Base-by-base conservation (phyloP, 371 early-diverging fungal species). In the Blyttiomyces sp. region DNA sequence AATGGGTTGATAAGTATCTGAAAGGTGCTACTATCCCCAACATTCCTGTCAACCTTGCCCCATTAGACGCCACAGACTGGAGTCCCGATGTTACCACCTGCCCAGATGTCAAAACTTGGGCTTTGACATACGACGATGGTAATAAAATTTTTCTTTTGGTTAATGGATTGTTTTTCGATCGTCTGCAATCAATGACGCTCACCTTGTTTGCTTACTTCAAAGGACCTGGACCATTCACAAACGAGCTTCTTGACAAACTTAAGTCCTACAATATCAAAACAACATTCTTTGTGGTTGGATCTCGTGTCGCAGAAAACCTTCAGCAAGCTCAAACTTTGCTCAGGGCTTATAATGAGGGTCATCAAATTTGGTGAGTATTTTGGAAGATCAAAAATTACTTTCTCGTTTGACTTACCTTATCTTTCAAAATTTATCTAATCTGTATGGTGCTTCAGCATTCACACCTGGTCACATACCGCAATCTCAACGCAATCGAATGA, bases 401-500 rank as follows among this genome's bases (percentile, higher is more conserved):
- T 31, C 3, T 33, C 16, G 32, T 23, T 23, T 33, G 17, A n/a
- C 23, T 52, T 31, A 30, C 43, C 9, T 11, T 13, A 39, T 24
- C 17, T 2, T 5, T 52, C 1, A 19, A 19, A 19, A 19, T 11
- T 49, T 46, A 19, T n/a, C 54, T 28, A 28, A 24, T 2, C 34
- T 23, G 19, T n/a, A 11, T 21, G 45, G 33, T 17, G 43, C 6
- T 23, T 35, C 30, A 66, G 54, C 21, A 51, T 71, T 17, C 75
- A 73, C 54, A 72, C 73, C 16, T 76, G 75, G 74, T 78, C 64
- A 48, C 91, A 90, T 57, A 70, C 73, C 30, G 67, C 83, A 27
- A 73, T 88, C 67, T 87, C 88, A 23, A 72, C 82, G 16, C 61
- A 86, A 63, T 78, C 85, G 28, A 87, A 89, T 71, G 80, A 84